These are phyloP conservation scores for Alternaria sp. DNA, from an alignment of 2,329 filamentous ascomycete genomes.

Conservation along the genomic window DNA sequence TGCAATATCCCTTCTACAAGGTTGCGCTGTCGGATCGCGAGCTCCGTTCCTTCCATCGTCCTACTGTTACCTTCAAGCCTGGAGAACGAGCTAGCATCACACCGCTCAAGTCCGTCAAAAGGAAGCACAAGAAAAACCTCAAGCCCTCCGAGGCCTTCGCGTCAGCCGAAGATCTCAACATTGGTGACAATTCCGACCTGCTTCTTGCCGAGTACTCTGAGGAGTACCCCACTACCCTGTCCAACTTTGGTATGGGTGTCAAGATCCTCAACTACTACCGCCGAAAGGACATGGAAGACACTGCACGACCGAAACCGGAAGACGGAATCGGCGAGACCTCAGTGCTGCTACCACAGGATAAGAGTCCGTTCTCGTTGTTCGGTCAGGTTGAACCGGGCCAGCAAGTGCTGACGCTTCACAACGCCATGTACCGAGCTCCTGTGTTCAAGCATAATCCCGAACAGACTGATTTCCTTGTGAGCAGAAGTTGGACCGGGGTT, in stretches of 20 bases:
- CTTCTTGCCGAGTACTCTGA: slow-evolving; percentile 96
- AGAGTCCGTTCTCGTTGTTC: slow-evolving; percentile 95
- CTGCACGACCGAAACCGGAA: slow-evolving; percentile 77
- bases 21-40: slow-evolving; percentile 78
- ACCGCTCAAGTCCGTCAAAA: slow-evolving; percentile 74
- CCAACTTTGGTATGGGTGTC: slow-evolving; percentile 97
- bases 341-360: slow-evolving; percentile 89
- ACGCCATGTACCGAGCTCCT: slow-evolving; percentile 93
- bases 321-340: slow-evolving; percentile 80
- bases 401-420: slow-evolving; percentile 89
- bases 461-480: slow-evolving; percentile 84
- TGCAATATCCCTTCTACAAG: slow-evolving; percentile 96
- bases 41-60: slow-evolving; percentile 85
- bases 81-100: slow-evolving; percentile 77
- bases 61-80: slow-evolving; percentile 75
- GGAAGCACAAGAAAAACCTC: slow-evolving; percentile 81
- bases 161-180: slow-evolving; percentile 80
- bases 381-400: slow-evolving; percentile 92
- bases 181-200: slow-evolving; percentile 88
- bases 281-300: slow-evolving; percentile 79
- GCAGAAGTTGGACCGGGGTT: slow-evolving; percentile 80
- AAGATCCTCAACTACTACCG: slow-evolving; percentile 97
- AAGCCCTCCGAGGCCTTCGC: slow-evolving; percentile 80
- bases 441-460: slow-evolving; percentile 87
- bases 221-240: slow-evolving; percentile 88